Evolutionary conservation across 31 red algal genomes (phyloP), one percentile per base, ranked within the genome.

Genomic region (Porphyra umbilicalis): DNA sequence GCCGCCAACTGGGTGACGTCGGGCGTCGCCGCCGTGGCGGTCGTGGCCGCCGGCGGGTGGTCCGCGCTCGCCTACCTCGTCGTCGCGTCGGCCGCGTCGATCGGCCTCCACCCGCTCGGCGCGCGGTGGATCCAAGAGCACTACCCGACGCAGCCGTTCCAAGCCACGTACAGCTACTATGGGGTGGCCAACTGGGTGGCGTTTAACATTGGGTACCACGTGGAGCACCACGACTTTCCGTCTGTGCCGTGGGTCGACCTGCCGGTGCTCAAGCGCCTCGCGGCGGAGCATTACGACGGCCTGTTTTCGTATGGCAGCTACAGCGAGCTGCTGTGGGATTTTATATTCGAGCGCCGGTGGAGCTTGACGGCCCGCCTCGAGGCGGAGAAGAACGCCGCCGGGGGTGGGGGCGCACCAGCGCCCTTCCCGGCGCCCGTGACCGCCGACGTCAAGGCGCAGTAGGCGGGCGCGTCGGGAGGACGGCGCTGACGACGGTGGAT

Each of bases 81-180:
- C 7, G 84, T 96, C 75, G 83, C 94, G 8, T 87, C 83, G 16
- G 82, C 96, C 75, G 92, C 84, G 35, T 89, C 87, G 35, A 92
- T 99, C 74, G 97, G 97, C 11, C 86, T 99, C 36, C 97, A 99
- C 83, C 97, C 97, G 11, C 83, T 99, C 18, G 97, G 97, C 44
- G 97, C 97, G 33, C 91, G 97, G 33, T 99, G 97, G 97, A 99
- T 99, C 77, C 94, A 96, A 82, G 97, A 99, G 88, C 97, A 99
- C 83, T 99, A 99, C 81, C 97, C 97, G 16, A 99, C 97, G 14
- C 94, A 94, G 36, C 97, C 97, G 30, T 99, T 99, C 84, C 97
- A 99, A 82, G 88, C 93, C n/a, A 99, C 97, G 29, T 99, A 99
- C 82, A 94, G 91, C 34, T 99, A 99, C 79, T 99, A 99, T 42